These are phyloP conservation scores for Aspergillus quadrilineatus DNA, from an alignment of 2,329 filamentous ascomycete species.

Conservation along the genomic window DNA sequence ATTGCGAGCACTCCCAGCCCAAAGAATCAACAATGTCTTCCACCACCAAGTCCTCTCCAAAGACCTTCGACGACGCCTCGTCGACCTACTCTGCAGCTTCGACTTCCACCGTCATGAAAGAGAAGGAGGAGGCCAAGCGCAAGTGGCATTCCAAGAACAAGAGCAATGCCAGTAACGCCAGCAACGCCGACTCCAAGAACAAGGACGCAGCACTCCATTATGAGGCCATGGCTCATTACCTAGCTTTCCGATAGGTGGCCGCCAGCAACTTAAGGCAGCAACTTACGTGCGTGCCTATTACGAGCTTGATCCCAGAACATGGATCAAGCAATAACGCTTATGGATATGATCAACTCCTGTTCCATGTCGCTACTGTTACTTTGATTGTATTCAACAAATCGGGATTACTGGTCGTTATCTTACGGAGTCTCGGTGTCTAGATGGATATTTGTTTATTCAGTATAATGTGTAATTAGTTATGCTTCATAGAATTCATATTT, in stretches of 20 bases:
- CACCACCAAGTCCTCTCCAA: slow-evolving; percentile 5
- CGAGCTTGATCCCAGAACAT: background rate
- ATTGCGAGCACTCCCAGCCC: background rate
- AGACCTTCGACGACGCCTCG: slow-evolving; percentile 8
- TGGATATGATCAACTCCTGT: background rate
- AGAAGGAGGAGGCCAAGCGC: slow-evolving; percentile 9
- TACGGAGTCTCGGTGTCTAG: background rate
- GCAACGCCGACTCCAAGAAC: background rate
- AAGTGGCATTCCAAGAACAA: slow-evolving; percentile 8
- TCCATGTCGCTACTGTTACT: background rate
- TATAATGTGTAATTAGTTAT: background rate
- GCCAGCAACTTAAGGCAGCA: too few species aligned
- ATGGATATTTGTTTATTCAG: background rate
- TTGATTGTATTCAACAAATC: background rate
- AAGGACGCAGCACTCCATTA: slow-evolving; percentile 8
- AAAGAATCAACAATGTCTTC: slow-evolving; percentile 4
- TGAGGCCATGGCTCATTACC: slow-evolving; percentile 10
- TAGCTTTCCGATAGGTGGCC: background rate
- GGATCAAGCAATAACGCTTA: background rate
- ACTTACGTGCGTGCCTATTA: background rate
- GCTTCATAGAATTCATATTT: background rate
- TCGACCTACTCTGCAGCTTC: slow-evolving; percentile 6
- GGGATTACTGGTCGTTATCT: background rate
- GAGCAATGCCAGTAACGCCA: background rate
- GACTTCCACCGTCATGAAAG: slow-evolving; percentile 5